Evolutionary conservation across 129 eudicot genomes (phyloP), one percentile per base, ranked within the genome.

Genomic region (Flaveria ramosissima): DNA sequence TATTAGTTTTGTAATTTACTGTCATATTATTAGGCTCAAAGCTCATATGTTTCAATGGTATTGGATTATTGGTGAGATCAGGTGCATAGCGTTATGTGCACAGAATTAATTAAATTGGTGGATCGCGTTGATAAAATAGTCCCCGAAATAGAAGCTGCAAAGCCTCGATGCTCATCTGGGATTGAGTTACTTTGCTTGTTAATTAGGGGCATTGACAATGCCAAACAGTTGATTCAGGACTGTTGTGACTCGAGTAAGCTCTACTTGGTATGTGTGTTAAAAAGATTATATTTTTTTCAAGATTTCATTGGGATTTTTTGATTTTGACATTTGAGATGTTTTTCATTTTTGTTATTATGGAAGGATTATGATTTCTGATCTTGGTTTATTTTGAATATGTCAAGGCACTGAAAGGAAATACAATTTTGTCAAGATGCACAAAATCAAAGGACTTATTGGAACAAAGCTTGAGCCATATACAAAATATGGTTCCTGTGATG

Each of bases 61-160:
- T 39, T 74, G 61, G 64, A 8, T 62, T 57, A 48, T 62, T 23
- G 24, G 57, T 77, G 64, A 51, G 43, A 79, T 42, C 85, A 93
- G 98, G 98, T 93, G 72, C 98, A 93, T 84, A 75, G 78, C 8
- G 72, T 72, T 45, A 88, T 93, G 89, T 93, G 96, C 73, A 85
- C 84, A 66, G 80, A 83, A 32, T 74, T 90, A 15, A 65, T 75
- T 63, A 78, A 70, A n/a, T 41, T 86, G 81, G 86, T 90, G 42
- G 80, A 43, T 20, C 77, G 83, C 64, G 85, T 90, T 62, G 72
- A 70, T 17, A 71, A 73, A 20, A 80, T 90, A 70, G 57, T 85
- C 72, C 84, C 89, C 10, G 89, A 85, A 65, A 83, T 90, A 51
- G 98, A 88, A 87, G 95, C 89, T 27, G 79, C 88, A 56, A 83